Conservation (phyloP, 2,329 filamentous ascomycete species). For the Xylariaceae sp. region DNA sequence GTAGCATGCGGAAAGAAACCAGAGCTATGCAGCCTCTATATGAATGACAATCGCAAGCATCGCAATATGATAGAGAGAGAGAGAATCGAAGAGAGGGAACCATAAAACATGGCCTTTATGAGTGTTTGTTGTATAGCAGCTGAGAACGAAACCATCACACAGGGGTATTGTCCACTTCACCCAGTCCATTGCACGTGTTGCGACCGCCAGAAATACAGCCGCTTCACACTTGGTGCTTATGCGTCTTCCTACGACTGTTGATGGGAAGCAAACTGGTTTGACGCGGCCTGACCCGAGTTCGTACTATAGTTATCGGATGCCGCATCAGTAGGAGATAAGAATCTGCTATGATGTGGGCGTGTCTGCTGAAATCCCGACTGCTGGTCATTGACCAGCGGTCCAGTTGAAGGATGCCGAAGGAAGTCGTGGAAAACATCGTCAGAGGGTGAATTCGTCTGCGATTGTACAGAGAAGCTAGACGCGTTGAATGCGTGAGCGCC, state of each 20-base stretch:
- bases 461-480: slow-evolving; percentile 16
- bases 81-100: slow-evolving; percentile 2
- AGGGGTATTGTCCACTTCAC: background rate
- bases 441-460: slow-evolving; percentile 14
- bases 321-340: slow-evolving; percentile 22
- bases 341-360: slow-evolving; percentile 14
- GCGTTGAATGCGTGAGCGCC: slow-evolving; percentile 16
- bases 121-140: background rate
- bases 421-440: slow-evolving; percentile 17
- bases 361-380: slow-evolving; percentile 19
- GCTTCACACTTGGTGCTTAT: slow-evolving; percentile 12
- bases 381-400: slow-evolving; percentile 16
- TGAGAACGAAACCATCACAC: background rate
- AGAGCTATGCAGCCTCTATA: slow-evolving; percentile 15
- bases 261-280: slow-evolving; percentile 23
- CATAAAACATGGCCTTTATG: background rate
- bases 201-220: background rate
- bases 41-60: slow-evolving; percentile 7
- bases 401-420: background rate
- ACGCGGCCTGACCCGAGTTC: slow-evolving; percentile 15
- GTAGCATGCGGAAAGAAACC: background rate
- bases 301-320: slow-evolving; percentile 22
- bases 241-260: slow-evolving; percentile 24
- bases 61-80: background rate
- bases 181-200: background rate